Evolutionary conservation across 73 alveolate species (phyloP).

Genomic region (Paramecium primaurelia): DNA sequence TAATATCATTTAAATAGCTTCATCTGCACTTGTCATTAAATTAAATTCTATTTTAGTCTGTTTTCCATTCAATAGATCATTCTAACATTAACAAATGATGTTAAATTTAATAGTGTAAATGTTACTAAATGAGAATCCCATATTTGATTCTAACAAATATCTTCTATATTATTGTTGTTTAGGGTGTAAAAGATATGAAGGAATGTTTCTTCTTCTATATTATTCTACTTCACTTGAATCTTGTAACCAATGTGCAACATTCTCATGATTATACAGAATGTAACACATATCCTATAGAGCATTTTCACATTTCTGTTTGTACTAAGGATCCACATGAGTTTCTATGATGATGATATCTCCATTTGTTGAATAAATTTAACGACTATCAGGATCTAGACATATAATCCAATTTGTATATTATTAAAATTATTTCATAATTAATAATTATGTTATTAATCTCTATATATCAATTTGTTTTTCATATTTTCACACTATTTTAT

Average conservation of each 20-base stretch:
- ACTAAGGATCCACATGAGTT: neutral
- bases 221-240: slow-evolving; percentile 37
- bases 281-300: neutral
- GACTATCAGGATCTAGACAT: slow-evolving; percentile 30
- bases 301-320: neutral
- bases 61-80: neutral
- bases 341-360: neutral
- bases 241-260: slow-evolving; percentile 39
- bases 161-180: slow-evolving; percentile 31
- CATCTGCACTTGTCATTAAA: slow-evolving; percentile 72
- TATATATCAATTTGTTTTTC: neutral
- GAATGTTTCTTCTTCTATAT: slow-evolving; percentile 48
- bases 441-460: neutral
- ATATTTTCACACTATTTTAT: neutral
- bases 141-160: slow-evolving; percentile 41
- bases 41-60: neutral
- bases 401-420: neutral
- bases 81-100: slow-evolving; percentile 65
- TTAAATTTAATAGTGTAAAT: slow-evolving; percentile 65
- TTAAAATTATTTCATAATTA: neutral
- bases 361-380: neutral
- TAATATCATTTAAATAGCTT: slow-evolving; percentile 72
- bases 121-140: slow-evolving; percentile 78
- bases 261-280: neutral
- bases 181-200: slow-evolving; percentile 50